Evolutionary conservation across 176 grass and related monocot genomes (phyloP).

Genomic region (Neostapfia colusana): DNA sequence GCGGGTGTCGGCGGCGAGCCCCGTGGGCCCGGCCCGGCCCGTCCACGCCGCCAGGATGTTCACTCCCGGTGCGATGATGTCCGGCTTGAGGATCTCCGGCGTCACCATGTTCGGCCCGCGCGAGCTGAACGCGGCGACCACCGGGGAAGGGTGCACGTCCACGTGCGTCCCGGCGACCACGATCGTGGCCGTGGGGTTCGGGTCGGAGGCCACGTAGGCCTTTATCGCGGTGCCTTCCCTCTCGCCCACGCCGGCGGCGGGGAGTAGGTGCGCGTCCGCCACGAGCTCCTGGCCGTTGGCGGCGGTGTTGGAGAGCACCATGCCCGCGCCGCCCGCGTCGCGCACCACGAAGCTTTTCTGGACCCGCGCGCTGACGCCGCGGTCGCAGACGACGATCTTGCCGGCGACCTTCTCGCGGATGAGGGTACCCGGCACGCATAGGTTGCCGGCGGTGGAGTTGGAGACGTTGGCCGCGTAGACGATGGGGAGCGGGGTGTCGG

Average conservation of each 20-base stretch:
- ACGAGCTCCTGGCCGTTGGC: conserved; percentile 90
- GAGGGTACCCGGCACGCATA: conserved; percentile 79
- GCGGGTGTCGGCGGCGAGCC: conserved; percentile 51
- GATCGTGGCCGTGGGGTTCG: conserved; percentile 57
- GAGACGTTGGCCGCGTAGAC: conserved; percentile 79
- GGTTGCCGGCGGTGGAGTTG: conserved; percentile 71
- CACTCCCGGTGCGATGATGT: conserved; percentile 72
- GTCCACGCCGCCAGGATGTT: conserved; percentile 96
- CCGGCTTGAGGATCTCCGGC: conserved; percentile 80
- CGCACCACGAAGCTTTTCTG: conserved; percentile 83
- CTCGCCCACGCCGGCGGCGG: conserved; percentile 62
- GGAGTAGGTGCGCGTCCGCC: conserved; percentile 79
- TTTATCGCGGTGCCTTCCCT: conserved; percentile 57
- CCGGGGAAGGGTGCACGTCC: conserved; percentile 54
- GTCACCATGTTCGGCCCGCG: conserved; percentile 75
- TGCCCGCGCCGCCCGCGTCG: conserved; percentile 68
- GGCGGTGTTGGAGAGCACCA: conserved; percentile 82
- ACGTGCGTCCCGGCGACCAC: conserved; percentile 73
- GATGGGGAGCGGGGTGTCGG: conserved; percentile 39
- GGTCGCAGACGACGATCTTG: conserved; percentile 85
- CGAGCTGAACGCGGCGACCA: conserved; percentile 83
- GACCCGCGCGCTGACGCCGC: conserved; percentile 72
- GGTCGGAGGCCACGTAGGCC: conserved; percentile 47
- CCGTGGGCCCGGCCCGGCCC: conserved; percentile 68
- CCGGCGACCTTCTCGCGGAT: conserved; percentile 65